Percentiles rank a stretch among this genome's conserved stretches.
Conservation (phyloP, 768 basidiomycete genomes). For the Paxillus involutus region DNA sequence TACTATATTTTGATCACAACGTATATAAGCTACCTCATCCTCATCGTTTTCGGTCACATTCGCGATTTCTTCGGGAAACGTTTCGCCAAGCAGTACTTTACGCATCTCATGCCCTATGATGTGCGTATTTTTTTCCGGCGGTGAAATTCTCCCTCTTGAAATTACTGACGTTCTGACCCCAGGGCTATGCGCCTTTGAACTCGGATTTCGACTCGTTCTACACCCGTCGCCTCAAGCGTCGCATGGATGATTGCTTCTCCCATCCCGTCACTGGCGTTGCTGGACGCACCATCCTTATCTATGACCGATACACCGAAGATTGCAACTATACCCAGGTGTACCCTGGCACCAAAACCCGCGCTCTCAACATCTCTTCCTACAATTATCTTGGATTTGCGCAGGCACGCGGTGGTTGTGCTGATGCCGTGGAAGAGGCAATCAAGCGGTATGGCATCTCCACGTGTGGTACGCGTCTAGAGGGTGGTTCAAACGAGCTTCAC, state of each 20-base stretch:
- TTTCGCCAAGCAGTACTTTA: slow-evolving; percentile 64
- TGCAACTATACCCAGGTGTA: slow-evolving; percentile 76
- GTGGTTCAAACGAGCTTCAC: slow-evolving; percentile 87
- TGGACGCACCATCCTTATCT: slow-evolving; percentile 84
- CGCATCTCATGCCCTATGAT: slow-evolving; percentile 79
- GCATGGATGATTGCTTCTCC: slow-evolving; percentile 94
- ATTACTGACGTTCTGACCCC: slow-evolving; percentile 9
- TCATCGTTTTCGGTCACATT: slow-evolving; percentile 89
- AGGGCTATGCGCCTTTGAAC: slow-evolving; percentile 97
- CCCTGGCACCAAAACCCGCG: slow-evolving; percentile 81
- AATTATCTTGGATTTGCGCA: slow-evolving; percentile 99
- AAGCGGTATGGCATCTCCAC: slow-evolving; percentile 78
- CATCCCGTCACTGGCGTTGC: slow-evolving; percentile 94
- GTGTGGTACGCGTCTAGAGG: slow-evolving; percentile 77
- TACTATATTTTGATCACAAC: slow-evolving; percentile 92
- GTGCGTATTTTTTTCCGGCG: slow-evolving; percentile 48
- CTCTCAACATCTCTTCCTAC: slow-evolving; percentile 96
- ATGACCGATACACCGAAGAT: slow-evolving; percentile 83
- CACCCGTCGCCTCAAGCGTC: slow-evolving; percentile 90
- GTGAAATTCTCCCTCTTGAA: not conserved
- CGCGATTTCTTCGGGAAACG: slow-evolving; percentile 95
- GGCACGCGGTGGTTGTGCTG: slow-evolving; percentile 88
- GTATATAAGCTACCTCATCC: slow-evolving; percentile 90
- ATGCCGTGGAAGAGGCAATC: slow-evolving; percentile 86
- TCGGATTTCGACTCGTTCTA: slow-evolving; percentile 99